phyloP scores from a whole-genome alignment of 2,329 filamentous ascomycete genomes.

The Fusarium bulbicola region DNA sequence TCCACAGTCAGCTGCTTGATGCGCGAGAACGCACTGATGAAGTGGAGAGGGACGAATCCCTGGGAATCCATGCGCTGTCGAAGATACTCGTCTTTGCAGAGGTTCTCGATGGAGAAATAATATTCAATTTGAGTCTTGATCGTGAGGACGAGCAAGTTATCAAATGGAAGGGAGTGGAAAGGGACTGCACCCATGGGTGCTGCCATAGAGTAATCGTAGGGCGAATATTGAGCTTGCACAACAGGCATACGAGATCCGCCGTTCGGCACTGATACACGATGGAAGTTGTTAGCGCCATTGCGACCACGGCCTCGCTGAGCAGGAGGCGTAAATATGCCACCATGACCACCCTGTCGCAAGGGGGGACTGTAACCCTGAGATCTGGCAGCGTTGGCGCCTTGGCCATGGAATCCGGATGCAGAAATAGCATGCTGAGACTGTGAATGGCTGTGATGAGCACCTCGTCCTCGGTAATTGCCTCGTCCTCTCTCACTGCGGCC shows the following conservation, averaged over 20 bases:
- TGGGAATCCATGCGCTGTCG: conserved; percentile 94
- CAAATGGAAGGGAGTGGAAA: conserved; percentile 58
- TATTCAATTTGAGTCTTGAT: conserved; percentile 76
- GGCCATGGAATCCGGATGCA: conserved; percentile 45
- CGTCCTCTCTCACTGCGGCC: conserved; percentile 53
- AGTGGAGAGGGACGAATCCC: conserved; percentile 83
- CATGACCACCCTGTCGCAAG: conserved; percentile 52
- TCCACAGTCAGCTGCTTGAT: conserved; percentile 63
- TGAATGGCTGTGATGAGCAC: conserved; percentile 52
- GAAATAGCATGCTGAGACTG: conserved; percentile 47
- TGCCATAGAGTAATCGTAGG: conserved; percentile 53
- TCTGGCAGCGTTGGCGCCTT: conserved; percentile 47
- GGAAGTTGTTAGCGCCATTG: conserved; percentile 47
- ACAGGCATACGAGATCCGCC: conserved; percentile 48
- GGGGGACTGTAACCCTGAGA: conserved; percentile 56
- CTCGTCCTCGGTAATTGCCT: conserved; percentile 57
- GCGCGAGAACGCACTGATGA: conserved; percentile 88
- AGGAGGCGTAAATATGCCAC: conserved; percentile 46
- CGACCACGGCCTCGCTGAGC: conserved; percentile 50
- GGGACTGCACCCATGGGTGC: conserved; percentile 51
- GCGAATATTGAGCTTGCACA: conserved; percentile 48
- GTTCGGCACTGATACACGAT: conserved; percentile 53
- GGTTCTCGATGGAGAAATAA: conserved; percentile 96
- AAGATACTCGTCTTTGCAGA: conserved; percentile 91
- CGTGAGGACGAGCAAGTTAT: conserved; percentile 57